Percentiles rank a stretch among this genome's conserved stretches.
Evolutionary conservation across 1,284 basidiomycete genomes (phyloP).

Genomic region (Abortiporus biennis): DNA sequence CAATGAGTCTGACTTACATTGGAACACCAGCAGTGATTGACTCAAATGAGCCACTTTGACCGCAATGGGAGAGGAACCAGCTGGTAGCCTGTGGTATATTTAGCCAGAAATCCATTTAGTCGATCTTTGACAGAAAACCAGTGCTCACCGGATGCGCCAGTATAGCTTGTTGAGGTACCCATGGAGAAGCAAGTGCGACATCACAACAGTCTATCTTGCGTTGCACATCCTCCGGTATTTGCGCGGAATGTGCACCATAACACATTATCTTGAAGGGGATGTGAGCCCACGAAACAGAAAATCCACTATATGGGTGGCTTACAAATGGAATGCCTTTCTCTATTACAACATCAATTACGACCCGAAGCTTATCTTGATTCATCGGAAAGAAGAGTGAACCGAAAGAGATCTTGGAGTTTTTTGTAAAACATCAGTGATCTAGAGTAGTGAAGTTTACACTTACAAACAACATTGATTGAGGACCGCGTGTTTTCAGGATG

Average conservation of each 20-base stretch:
- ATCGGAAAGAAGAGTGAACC: constrained; percentile 8
- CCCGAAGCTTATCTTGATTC: constrained; percentile 6
- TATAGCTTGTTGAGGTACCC: constrained; percentile 4
- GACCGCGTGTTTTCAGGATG: constrained; percentile 13
- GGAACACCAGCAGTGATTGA: constrained; percentile 10
- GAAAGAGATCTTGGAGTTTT: constrained; percentile 6
- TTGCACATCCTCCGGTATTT: too few species aligned
- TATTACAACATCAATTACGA: constrained; percentile 8
- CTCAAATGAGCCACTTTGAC: constrained; percentile 12
- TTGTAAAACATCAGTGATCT: not conserved
- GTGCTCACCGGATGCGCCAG: constrained; percentile 2
- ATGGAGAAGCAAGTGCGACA: too few species aligned
- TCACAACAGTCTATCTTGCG: too few species aligned
- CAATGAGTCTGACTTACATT: constrained; percentile 7
- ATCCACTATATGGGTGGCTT: too few species aligned
- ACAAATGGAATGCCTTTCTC: constrained; percentile 12
- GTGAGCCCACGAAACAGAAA: too few species aligned
- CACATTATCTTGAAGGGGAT: too few species aligned
- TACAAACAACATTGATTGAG: constrained; percentile 20
- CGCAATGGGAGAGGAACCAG: constrained; percentile 14
- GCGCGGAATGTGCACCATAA: too few species aligned
- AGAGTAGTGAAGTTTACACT: constrained; percentile 1
- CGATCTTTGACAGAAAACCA: too few species aligned
- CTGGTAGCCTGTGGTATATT: constrained; percentile 4
- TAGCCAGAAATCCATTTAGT: too few species aligned